Evolutionary conservation across 768 basidiomycete genomes (phyloP), one percentile per base, ranked within the genome.

Genomic region (Nidularia sp.): DNA sequence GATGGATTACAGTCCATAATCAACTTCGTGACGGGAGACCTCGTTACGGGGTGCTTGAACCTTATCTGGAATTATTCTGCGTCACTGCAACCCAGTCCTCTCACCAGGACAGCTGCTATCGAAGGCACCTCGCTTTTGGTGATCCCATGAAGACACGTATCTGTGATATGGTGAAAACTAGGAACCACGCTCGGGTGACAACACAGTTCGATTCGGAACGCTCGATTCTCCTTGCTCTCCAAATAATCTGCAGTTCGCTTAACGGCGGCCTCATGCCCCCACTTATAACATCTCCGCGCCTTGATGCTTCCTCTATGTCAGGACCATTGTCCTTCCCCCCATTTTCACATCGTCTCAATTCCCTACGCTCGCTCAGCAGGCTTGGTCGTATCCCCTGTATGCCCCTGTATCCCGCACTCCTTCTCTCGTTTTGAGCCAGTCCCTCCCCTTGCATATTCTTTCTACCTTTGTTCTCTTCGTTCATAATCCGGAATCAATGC

Each of bases 211-310:
- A 67, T 71, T 67, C 58, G 67, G 62, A 62, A 53, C 56, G 60
- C 58, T 55, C 59, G 62, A 59, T 59, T 56, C 53, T 53, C 58
- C 57, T 55, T 62, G 57, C 62, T 60, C 61, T 63, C 62, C 64
- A 60, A 63, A 60, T 67, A 43, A 60, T 56, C 56, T 59, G 54
- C 62, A 52, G 48, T 59, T 69, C 67, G 68, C 66, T 69, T 67
- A 67, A 51, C 59, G 54, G 59, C 60, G 60, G 70, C 73, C 76
- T 77, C 75, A 70, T 76, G 74, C 57, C 60, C 55, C 52, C 67
- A 64, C 68, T 68, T 75, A 72, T 71, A 71, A 66, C 62, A 66
- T 56, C 53, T 48, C 59, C 56, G 53, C 52, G 55, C 57, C 64
- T 56, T 66, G 65, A 66, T 70, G 58, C 60, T 59, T 60, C 59